Percentiles rank a stretch among this genome's conserved stretches.
These are phyloP conservation scores for Neurospora sp. DNA, from an alignment of 495 filamentous ascomycete genomes.

Conservation along the genomic window DNA sequence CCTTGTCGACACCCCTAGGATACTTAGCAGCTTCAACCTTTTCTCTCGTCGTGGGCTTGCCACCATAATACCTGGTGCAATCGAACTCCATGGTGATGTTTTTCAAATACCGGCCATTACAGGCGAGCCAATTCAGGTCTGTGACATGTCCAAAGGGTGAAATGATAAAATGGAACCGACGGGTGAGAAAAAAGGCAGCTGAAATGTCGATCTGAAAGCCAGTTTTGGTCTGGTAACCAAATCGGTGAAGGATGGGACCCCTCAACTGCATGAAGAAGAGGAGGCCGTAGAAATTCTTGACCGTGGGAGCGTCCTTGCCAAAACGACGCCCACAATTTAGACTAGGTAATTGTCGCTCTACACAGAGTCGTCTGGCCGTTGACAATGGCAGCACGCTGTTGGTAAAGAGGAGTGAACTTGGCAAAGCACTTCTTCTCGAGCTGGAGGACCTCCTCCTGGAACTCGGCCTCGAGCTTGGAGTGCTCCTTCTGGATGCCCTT, in stretches of 20 bases:
- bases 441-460: constrained; percentile 94
- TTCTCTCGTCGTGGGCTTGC: not conserved
- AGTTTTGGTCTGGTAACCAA: not conserved
- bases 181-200: not conserved
- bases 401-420: constrained; percentile 95
- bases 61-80: not conserved
- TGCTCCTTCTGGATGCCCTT: constrained; percentile 99
- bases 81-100: not conserved
- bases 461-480: constrained; percentile 92
- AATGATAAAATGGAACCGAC: not conserved
- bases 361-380: constrained; percentile 51
- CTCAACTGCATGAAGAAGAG: not conserved
- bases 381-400: constrained; percentile 88
- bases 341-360: not conserved
- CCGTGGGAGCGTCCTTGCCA: not conserved
- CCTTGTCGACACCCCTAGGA: not conserved
- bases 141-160: not conserved
- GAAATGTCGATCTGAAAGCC: not conserved
- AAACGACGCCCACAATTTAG: not conserved
- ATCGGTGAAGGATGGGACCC: not conserved
- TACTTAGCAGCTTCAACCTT: not conserved
- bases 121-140: not conserved
- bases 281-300: not conserved
- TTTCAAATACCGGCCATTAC: not conserved
- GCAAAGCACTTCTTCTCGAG: constrained; percentile 99